Conservation (phyloP, 2,329 filamentous ascomycete genomes). For the Cytospora piceicola region DNA sequence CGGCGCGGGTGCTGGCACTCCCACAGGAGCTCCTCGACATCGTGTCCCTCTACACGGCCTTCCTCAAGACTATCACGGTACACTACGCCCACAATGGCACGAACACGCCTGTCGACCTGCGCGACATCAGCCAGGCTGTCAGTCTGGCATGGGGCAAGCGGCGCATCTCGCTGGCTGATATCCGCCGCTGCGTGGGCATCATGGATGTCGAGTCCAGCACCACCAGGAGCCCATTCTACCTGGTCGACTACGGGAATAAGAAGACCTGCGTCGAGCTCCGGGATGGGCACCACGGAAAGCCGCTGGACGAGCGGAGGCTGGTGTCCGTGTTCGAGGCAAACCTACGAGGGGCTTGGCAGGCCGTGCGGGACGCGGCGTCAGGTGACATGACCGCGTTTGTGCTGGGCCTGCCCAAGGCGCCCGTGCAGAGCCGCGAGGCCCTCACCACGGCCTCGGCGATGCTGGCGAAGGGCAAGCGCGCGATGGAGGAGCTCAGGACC, state of each 20-base stretch:
- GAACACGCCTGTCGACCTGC: conserved; percentile 65
- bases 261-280: conserved; percentile 64
- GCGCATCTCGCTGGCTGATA: conserved; percentile 65
- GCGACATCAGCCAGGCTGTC: conserved; percentile 63
- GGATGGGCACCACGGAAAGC: conserved; percentile 40
- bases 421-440: conserved; percentile 56
- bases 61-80: conserved; percentile 69
- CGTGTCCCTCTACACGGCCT: conserved; percentile 65
- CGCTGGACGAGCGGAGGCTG: conserved; percentile 55
- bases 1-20: conserved; percentile 38
- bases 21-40: conserved; percentile 62
- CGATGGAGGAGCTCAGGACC: conserved; percentile 70
- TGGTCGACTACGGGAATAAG: conserved; percentile 57
- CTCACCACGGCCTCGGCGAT: conserved; percentile 58
- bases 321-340: conserved; percentile 59
- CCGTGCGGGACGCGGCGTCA: conserved; percentile 36
- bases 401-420: conserved; percentile 57
- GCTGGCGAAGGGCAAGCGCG: conserved; percentile 68
- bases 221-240: conserved; percentile 26
- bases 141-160: conserved; percentile 75
- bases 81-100: conserved; percentile 72
- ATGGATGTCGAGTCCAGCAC: conserved; percentile 42
- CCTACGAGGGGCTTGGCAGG: conserved; percentile 51
- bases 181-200: conserved; percentile 70
- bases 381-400: conserved; percentile 54